Percentiles rank a stretch among this genome's conserved stretches.
These are phyloP conservation scores for Leucosporidium scottii DNA, from an alignment of 768 basidiomycete species.

Conservation along the genomic window DNA sequence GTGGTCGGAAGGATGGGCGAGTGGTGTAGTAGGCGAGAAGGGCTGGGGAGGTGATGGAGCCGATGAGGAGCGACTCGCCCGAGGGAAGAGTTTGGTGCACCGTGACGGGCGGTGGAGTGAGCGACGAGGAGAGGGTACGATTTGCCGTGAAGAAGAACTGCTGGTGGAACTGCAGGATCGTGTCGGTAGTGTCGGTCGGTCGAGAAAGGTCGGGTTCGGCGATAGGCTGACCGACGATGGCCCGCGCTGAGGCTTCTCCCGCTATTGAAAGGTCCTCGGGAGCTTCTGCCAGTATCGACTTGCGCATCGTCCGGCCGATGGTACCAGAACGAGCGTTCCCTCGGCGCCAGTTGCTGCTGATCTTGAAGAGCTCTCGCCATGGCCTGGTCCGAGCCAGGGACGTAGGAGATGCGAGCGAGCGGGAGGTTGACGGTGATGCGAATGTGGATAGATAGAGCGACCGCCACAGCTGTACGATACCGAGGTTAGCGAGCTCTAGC, in stretches of 20 bases:
- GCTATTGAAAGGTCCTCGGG: background rate
- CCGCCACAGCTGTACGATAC: slow-evolving; percentile 18
- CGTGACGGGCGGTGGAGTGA: background rate
- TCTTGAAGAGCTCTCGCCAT: slow-evolving; percentile 27
- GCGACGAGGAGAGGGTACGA: background rate
- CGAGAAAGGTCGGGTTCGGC: background rate
- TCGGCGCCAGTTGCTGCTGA: slow-evolving; percentile 24
- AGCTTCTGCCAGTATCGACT: slow-evolving; percentile 8
- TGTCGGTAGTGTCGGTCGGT: background rate
- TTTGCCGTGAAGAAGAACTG: slow-evolving; percentile 18
- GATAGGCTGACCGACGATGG: too few relatives aligned
- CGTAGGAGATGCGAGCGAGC: background rate
- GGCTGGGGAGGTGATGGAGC: slow-evolving; percentile 8
- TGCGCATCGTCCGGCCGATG: slow-evolving; percentile 2
- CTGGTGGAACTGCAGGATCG: slow-evolving; percentile 21
- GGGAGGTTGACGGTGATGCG: background rate
- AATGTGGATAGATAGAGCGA: slow-evolving; percentile 19
- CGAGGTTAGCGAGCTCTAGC: background rate
- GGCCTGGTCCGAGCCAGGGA: background rate
- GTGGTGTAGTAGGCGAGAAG: slow-evolving; percentile 13
- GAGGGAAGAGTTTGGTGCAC: slow-evolving; percentile 14
- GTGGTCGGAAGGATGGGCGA: background rate
- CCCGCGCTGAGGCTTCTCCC: background rate
- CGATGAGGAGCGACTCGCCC: slow-evolving; percentile 1
- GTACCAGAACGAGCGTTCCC: slow-evolving; percentile 10